Evolutionary conservation across 805 yeast species (phyloP).

Genomic region (Wickerhamiella kazuoi): DNA sequence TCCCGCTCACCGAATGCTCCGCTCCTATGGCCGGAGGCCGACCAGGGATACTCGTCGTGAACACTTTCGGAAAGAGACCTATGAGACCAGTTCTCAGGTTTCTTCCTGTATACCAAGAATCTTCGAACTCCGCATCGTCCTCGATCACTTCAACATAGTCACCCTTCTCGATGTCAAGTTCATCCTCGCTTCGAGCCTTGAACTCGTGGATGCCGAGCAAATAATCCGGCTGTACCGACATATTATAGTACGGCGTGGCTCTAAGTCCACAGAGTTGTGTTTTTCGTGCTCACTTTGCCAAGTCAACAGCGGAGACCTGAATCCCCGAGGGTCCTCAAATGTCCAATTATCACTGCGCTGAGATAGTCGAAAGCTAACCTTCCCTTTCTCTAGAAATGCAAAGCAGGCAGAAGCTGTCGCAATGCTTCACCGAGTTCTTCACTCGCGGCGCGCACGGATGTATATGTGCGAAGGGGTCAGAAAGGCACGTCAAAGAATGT

Average conservation of each 20-base stretch:
- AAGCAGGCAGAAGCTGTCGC: too few relatives aligned
- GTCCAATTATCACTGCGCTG: not conserved
- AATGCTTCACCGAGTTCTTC: too few relatives aligned
- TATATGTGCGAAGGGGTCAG: too few relatives aligned
- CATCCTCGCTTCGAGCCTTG: conserved; percentile 76
- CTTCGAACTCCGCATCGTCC: conserved; percentile 83
- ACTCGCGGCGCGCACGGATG: too few relatives aligned
- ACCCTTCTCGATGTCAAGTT: conserved; percentile 60
- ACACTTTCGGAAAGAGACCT: conserved; percentile 81
- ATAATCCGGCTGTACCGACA: conserved; percentile 10
- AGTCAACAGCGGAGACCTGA: too few relatives aligned
- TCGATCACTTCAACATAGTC: conserved; percentile 78
- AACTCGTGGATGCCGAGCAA: conserved; percentile 68
- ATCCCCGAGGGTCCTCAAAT: too few relatives aligned
- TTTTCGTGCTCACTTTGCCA: too few relatives aligned
- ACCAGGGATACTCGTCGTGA: conserved; percentile 30
- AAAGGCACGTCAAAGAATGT: too few relatives aligned
- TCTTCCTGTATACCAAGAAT: conserved; percentile 76
- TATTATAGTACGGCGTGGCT: too few relatives aligned
- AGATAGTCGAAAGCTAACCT: not conserved
- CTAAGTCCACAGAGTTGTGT: too few relatives aligned
- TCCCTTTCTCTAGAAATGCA: too few relatives aligned
- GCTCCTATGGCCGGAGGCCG: conserved; percentile 4
- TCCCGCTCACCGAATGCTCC: not conserved
- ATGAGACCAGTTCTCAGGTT: conserved; percentile 54